Percentiles rank a stretch among this genome's conserved stretches.
phyloP scores from a whole-genome alignment of 257 asterid genomes.

The Solanum raphanifolium region DNA sequence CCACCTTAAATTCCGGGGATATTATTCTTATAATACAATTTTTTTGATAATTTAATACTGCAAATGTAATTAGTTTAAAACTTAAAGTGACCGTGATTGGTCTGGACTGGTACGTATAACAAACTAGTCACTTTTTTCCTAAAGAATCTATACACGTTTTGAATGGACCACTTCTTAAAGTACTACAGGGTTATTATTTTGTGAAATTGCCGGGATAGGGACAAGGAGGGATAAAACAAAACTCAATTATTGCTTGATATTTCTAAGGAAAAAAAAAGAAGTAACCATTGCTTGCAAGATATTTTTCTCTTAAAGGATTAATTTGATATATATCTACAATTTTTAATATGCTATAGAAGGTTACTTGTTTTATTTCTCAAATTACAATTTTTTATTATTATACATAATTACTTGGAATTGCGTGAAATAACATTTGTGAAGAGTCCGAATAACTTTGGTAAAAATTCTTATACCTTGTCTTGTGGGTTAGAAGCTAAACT shows the following conservation, averaged over 20 bases:
- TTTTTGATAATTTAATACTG: not conserved
- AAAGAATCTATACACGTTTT: not conserved
- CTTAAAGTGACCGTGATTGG: not conserved
- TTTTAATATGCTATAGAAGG: not conserved
- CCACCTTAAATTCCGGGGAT: not conserved
- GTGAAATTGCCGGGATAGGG: not conserved
- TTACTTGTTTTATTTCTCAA: not conserved
- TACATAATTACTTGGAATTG: not conserved
- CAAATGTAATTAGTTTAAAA: not conserved
- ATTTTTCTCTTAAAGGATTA: not conserved
- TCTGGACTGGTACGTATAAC: not conserved
- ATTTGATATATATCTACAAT: not conserved
- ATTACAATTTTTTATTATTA: not conserved
- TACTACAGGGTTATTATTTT: not conserved
- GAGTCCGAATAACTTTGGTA: rapidly evolving
- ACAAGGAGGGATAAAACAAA: not conserved
- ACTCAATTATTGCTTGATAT: not conserved
- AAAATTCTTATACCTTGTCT: not conserved
- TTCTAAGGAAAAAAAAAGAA: not conserved
- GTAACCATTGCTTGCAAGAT: not conserved
- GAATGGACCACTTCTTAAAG: not conserved
- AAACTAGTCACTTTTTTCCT: not conserved
- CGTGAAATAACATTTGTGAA: not conserved
- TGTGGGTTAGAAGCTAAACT: not conserved
- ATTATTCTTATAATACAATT: not conserved